Evolutionary conservation across 768 basidiomycete species (phyloP).

Genomic region (Mycena filopes): DNA sequence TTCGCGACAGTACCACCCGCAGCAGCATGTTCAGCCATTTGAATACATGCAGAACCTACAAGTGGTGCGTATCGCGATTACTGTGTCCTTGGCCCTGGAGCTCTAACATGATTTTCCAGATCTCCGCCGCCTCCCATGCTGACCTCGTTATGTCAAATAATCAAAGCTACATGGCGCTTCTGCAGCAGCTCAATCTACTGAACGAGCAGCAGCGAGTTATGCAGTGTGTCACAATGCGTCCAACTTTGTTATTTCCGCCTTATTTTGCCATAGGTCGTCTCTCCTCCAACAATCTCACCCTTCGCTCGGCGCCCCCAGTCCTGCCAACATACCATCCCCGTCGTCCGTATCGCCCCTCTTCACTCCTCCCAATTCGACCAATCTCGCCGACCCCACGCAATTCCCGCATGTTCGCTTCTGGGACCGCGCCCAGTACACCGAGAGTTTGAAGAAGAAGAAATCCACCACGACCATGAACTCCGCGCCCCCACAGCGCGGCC

Average conservation of each 20-base stretch:
- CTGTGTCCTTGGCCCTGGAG: too few relatives aligned
- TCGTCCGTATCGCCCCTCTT: neutral
- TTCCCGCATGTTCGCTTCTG: conserved; percentile 1
- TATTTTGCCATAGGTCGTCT: neutral
- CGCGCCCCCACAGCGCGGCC: neutral
- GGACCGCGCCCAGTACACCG: neutral
- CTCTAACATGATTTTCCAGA: too few relatives aligned
- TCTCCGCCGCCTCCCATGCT: neutral
- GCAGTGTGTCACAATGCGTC: neutral
- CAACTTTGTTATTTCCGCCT: neutral
- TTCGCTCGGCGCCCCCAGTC: neutral
- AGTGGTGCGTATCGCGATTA: too few relatives aligned
- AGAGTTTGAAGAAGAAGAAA: neutral
- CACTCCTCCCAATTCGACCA: neutral
- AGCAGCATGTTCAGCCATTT: too few relatives aligned
- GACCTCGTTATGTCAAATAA: neutral
- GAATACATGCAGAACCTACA: too few relatives aligned
- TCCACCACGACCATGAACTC: neutral
- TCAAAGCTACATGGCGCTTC: neutral
- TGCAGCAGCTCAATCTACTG: neutral
- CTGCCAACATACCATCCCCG: neutral
- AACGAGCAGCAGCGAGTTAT: neutral
- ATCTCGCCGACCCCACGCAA: neutral
- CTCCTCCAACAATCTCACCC: neutral
- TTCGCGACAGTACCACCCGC: too few relatives aligned